phyloP scores from a whole-genome alignment of 2,329 filamentous ascomycete genomes.

The Talaromyces sp. region DNA sequence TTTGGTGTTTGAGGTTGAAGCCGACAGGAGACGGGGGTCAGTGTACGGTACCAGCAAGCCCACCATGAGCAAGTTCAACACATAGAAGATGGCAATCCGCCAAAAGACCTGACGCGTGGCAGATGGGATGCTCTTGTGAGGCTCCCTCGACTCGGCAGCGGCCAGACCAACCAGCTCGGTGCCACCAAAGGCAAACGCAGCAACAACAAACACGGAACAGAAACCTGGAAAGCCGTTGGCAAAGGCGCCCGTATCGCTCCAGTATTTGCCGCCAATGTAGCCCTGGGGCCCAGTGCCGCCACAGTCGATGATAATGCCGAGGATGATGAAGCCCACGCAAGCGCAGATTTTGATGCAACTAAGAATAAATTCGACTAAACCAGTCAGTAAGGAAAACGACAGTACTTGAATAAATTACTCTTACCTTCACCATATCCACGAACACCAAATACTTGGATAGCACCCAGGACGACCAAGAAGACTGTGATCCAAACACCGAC shows the following conservation, averaged over 20 bases:
- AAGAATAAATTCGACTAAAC: slow-evolving; percentile 52
- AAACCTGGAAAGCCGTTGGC: slow-evolving; percentile 45
- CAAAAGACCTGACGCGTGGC: slow-evolving; percentile 49
- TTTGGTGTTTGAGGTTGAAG: slow-evolving; percentile 35
- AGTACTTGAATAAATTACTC: neutral
- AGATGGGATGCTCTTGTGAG: slow-evolving; percentile 44
- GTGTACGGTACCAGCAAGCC: slow-evolving; percentile 41
- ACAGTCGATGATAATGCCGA: slow-evolving; percentile 62
- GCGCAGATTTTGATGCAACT: slow-evolving; percentile 54
- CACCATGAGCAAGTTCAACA: slow-evolving; percentile 42
- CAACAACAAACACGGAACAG: slow-evolving; percentile 52
- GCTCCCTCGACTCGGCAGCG: slow-evolving; percentile 49
- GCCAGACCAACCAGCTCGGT: slow-evolving; percentile 51
- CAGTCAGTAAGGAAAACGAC: neutral
- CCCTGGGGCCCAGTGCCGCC: slow-evolving; percentile 37
- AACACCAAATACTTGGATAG: slow-evolving; percentile 54
- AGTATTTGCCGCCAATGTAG: slow-evolving; percentile 33
- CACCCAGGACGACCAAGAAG: slow-evolving; percentile 48
- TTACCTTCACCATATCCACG: slow-evolving; percentile 36
- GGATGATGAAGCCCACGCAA: slow-evolving; percentile 62
- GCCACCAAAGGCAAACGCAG: slow-evolving; percentile 54
- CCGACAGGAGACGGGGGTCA: slow-evolving; percentile 36
- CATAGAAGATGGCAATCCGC: slow-evolving; percentile 47
- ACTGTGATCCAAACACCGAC: slow-evolving; percentile 53
- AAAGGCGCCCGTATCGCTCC: slow-evolving; percentile 39